Evolutionary conservation across 1,284 basidiomycete genomes (phyloP), one percentile per base, ranked within the genome.

Genomic region (Violaceomyces palustris): DNA sequence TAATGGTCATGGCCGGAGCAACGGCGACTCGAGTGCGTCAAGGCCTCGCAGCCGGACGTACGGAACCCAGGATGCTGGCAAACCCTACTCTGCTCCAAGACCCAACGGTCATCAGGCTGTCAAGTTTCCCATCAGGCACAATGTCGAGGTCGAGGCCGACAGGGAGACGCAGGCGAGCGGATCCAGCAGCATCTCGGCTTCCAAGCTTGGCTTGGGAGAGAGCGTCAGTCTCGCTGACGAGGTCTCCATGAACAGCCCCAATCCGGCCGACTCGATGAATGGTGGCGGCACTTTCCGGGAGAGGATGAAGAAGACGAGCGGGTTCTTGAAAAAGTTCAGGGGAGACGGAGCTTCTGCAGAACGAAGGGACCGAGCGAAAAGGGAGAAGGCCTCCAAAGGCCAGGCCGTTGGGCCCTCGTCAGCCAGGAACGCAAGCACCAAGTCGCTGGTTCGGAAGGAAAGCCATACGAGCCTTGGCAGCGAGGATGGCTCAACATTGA

Each of bases 271-370:
- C 6, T n/a, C 32, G 9, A 15, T 38, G 6, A 21, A 21, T 14
- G 31, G 30, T 6, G 24, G 27, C 10, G 57, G 46, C 21, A 35
- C 47, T 6, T 64, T 68, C 38, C 55, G 51, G 14, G 56, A 64
- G 24, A 46, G 64, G 14, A 60, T 69, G 59, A 69, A 69, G 34
- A 69, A 69, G 46, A 69, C 66, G 2, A 64, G 64, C 40, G 62
- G 64, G 23, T 67, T 68, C 28, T 38, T 68, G n/a, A 52, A 50
- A 11, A 64, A 50, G 37, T 33, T 60, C 22, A 47, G 57, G 2
- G 57, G 53, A 10, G 56, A 51, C 26, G 38, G 19, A 32, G 29
- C 29, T 18, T 11, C 12, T 30, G 54, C 42, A 35, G 45, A 35
- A 38, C 22, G 42, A 47, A 22, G 24, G 35, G 18, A 14, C 38